These are phyloP conservation scores for Diplotaxis tenuifolia DNA, from an alignment of 345 rosid species.

Conservation along the genomic window DNA sequence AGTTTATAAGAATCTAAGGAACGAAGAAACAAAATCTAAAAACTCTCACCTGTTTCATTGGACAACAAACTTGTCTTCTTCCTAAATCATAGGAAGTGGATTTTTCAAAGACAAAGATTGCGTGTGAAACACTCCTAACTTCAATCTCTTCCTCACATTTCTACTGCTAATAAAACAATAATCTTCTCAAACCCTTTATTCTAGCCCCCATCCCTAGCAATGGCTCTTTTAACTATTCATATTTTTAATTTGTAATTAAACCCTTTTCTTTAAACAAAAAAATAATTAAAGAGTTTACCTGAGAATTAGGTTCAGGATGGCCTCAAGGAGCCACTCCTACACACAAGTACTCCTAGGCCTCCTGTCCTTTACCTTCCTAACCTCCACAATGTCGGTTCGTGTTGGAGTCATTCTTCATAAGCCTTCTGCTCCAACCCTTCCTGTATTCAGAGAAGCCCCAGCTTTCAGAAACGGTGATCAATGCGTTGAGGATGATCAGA, in stretches of 20 bases:
- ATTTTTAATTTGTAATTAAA: conserved; percentile 22
- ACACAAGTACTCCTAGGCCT: conserved; percentile 54
- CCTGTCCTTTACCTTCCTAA: conserved; percentile 58
- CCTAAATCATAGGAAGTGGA: neutral
- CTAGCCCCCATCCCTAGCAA: conserved; percentile 23
- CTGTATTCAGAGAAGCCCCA: conserved; percentile 53
- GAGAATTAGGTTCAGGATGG: conserved; percentile 56
- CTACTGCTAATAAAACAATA: conserved; percentile 30
- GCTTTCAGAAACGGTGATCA: conserved; percentile 51
- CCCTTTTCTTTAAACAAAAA: neutral
- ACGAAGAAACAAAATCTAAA: conserved; percentile 31
- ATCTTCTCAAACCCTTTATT: conserved; percentile 25
- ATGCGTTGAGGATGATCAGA: conserved; percentile 39
- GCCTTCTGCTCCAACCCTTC: conserved; percentile 41
- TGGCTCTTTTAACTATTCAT: conserved; percentile 35
- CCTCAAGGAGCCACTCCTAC: conserved; percentile 48
- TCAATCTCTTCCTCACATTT: conserved; percentile 39
- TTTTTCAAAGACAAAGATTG: conserved; percentile 27
- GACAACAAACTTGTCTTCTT: conserved; percentile 22
- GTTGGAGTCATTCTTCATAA: conserved; percentile 36
- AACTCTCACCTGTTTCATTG: neutral
- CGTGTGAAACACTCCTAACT: conserved; percentile 30
- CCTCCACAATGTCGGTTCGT: conserved; percentile 39
- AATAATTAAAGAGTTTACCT: conserved; percentile 19
- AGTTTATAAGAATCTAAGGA: conserved; percentile 18